Evolutionary conservation across 139 green algal genomes (phyloP).

Genomic region (Chlorella sorokiniana): DNA sequence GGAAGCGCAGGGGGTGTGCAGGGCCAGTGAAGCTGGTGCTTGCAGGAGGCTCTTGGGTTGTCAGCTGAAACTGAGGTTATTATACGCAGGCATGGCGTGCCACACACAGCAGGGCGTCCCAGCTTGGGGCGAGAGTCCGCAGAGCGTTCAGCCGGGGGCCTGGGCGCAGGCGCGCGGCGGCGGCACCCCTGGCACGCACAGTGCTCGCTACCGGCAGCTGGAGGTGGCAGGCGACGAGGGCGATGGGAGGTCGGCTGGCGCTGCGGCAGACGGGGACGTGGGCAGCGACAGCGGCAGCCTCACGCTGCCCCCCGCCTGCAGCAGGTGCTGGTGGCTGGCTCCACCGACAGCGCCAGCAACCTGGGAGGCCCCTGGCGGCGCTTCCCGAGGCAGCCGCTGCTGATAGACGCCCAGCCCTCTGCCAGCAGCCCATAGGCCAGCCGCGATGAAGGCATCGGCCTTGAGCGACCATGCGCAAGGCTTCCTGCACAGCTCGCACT

Average conservation of each 20-base stretch:
- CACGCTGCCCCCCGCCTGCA: not conserved
- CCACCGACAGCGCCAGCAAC: not conserved
- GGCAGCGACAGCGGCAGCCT: not conserved
- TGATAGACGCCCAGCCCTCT: not conserved
- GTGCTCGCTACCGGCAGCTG: not conserved
- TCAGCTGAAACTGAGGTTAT: not conserved
- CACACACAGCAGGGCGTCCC: not conserved
- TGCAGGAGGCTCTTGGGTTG: not conserved
- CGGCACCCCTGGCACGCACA: not conserved
- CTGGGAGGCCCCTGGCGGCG: not conserved
- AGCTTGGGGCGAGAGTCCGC: not conserved
- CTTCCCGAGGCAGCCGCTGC: not conserved
- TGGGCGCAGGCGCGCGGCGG: not conserved
- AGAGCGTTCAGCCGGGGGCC: not conserved
- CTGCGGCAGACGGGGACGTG: not conserved
- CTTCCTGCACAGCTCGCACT: too few relatives aligned
- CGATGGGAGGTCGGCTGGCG: not conserved
- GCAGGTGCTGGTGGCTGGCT: conserved; percentile 22
- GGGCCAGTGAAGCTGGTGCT: not conserved
- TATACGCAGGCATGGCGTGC: not conserved
- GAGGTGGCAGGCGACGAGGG: not conserved
- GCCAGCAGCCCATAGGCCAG: not conserved
- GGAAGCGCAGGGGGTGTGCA: too few relatives aligned
- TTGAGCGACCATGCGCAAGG: too few relatives aligned
- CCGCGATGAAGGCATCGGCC: too few relatives aligned